Base-by-base conservation (phyloP, 192 early-diverging fungal genomes). In the Gorgonomyces haynaldii region DNA sequence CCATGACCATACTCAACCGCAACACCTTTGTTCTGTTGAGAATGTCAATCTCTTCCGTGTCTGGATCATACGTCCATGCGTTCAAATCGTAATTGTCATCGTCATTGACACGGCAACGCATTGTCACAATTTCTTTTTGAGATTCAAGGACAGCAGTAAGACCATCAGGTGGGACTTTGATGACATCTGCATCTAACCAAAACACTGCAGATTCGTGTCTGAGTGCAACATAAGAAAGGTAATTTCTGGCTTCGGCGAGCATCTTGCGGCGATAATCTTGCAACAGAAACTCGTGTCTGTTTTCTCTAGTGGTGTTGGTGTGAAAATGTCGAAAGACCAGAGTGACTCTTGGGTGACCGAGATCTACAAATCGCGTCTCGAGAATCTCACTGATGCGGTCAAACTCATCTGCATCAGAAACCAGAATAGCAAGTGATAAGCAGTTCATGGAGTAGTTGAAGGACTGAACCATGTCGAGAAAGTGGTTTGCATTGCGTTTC, bases 101-200 rank as follows among this genome's bases (percentile, higher is more conserved):
- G 51, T 13, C 15, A 26, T 55, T 16, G 17, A 30, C 2, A 23
- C n/a, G 15, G 35, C 57, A 71, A 28, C 55, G 21, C 26, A 49
- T 30, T 12, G 60, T 58, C 30, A 66, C 43, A 40, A 70, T 37
- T 29, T 69, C 65, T 40, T 67, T 61, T 20, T 44, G 38, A n/a
- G 36, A 57, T 23, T 45, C 45, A 25, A 69, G 26, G 30, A 68
- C 41, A 7, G 29, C 23, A n/a, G 26, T 15, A 25, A 65, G 23
- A 26, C 44, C 6, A 34, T 45, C 51, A 17, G 9, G 15, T 13
- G 64, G 64, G n/a, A 69, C 22, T 4, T 50, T 15, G 10, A 40
- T 15, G 19, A 66, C 38, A 42, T 66, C 66, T 27, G 64, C 27
- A 29, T 66, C 64, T 20, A 69, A 45, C 64, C 66, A 66, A 15